Base-by-base conservation (phyloP, 2,329 filamentous ascomycete genomes). In the Diaporthe eres region DNA sequence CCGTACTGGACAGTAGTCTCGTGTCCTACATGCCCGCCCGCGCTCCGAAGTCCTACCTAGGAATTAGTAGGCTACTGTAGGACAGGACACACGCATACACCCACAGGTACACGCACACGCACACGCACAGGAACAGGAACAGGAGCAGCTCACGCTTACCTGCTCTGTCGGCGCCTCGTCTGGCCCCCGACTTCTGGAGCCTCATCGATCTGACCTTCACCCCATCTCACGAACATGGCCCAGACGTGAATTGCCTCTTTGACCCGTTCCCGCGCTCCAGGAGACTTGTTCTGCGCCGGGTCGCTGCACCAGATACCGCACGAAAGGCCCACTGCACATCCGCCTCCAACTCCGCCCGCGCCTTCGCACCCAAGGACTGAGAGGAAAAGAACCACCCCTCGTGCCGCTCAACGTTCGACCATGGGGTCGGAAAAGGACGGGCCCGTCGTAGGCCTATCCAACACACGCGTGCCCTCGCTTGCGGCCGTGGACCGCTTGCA, bases 401-500 rank as follows among this genome's bases (percentile, higher is more conserved):
- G 34, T 25, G 10, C 39, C 58, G 71, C 44, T 39, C 44, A 72
- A 39, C 28, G 22, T 22, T 70, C 47, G 31, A 58, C 55, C 65
- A 76, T 76, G 75, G 75, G 75, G 74, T 71, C 71, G 39, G 75
- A 63, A 63, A 70, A 58, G 72, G 75, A 71, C 72, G 65, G 63
- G 63, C 71, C 53, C 58, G 44, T 74, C 37, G 75, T 60, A 67
- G 75, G 75, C 72, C 72, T 49, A 51, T 74, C 75, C 57, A 19
- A 37, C 57, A 15, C 71, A 71, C 75, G 71, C 63, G 9, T 63
- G 47, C 65, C 63, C 6, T 55, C 53, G 12, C 63, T 53, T 37
- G 75, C 57, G n/a, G 61, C 65, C 19, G 28, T 47, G 71, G 58
- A 73, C 71, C 31, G 19, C 70, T 47, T 58, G 19, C 51, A 39